Evolutionary conservation across 2,329 filamentous ascomycete genomes (phyloP).

Genomic region (Colletotrichum eremochloae): DNA sequence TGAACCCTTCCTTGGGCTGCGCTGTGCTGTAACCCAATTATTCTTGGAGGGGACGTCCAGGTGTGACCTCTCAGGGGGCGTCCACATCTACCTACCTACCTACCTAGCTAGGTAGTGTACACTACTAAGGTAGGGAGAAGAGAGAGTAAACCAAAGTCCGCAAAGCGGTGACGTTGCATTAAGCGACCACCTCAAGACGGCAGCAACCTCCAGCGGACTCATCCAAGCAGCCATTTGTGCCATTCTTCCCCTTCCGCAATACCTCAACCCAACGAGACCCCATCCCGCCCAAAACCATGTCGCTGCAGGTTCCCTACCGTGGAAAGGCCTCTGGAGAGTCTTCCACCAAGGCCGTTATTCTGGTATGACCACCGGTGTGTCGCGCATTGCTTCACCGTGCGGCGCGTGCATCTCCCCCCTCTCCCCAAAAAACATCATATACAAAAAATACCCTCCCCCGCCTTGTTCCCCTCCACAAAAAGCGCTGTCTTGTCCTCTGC

Average conservation of each 20-base stretch:
- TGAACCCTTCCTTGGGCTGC: background rate
- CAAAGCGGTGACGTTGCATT: slow-evolving; percentile 42
- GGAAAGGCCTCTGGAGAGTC: slow-evolving; percentile 64
- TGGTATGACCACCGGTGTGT: slow-evolving; percentile 69
- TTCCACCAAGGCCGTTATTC: slow-evolving; percentile 92
- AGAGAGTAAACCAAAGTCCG: slow-evolving; percentile 5
- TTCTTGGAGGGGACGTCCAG: background rate
- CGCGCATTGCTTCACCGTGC: slow-evolving; percentile 40
- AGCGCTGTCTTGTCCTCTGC: slow-evolving; percentile 22
- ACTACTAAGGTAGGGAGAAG: background rate
- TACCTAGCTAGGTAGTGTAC: background rate
- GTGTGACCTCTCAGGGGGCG: no score
- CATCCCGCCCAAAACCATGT: slow-evolving; percentile 55
- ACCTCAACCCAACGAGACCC: slow-evolving; percentile 36
- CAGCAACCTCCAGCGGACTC: slow-evolving; percentile 19
- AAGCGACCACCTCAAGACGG: slow-evolving; percentile 8
- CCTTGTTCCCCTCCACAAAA: slow-evolving; percentile 41
- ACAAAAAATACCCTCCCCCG: slow-evolving; percentile 31
- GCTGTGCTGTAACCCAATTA: slow-evolving; percentile 19
- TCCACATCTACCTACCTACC: background rate
- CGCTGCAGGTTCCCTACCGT: slow-evolving; percentile 69
- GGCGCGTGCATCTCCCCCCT: slow-evolving; percentile 23
- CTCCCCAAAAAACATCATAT: no score
- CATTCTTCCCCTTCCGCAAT: slow-evolving; percentile 22
- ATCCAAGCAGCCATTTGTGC: background rate